Percentiles rank a stretch among this genome's conserved stretches.
Conservation (phyloP, 495 filamentous ascomycete species). For the Xeromyces bisporus region DNA sequence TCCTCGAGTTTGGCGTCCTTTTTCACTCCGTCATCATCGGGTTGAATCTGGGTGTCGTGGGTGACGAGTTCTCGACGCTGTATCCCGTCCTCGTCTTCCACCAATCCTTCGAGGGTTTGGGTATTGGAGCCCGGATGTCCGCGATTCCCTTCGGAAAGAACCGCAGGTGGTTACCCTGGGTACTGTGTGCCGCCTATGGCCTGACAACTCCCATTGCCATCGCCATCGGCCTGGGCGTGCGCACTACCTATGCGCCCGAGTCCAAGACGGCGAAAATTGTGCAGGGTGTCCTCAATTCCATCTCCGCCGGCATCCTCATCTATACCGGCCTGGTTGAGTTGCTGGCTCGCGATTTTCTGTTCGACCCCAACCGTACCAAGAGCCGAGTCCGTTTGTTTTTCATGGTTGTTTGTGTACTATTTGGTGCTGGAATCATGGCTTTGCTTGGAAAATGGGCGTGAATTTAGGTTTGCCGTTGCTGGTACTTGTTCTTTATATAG, state of each 20-base stretch:
- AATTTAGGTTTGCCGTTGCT: too few relatives aligned
- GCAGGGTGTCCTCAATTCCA: constrained; percentile 15
- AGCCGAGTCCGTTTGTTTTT: constrained; percentile 11
- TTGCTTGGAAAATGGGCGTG: constrained; percentile 20
- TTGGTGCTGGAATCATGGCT: constrained; percentile 16
- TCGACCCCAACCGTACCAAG: constrained; percentile 19
- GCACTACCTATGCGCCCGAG: constrained; percentile 14
- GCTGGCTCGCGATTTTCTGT: constrained; percentile 19
- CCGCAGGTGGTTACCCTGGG: constrained; percentile 15
- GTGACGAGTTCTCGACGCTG: constrained; percentile 43
- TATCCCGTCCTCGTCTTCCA: constrained; percentile 48
- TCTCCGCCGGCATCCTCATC: constrained; percentile 18
- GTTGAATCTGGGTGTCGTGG: constrained; percentile 47
- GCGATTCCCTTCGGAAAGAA: constrained; percentile 29
- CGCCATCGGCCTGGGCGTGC: constrained; percentile 17
- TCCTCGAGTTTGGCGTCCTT: constrained; percentile 53
- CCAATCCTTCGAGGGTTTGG: constrained; percentile 12
- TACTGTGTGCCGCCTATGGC: constrained; percentile 15
- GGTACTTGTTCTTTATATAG: too few relatives aligned
- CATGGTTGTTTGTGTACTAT: constrained; percentile 12
- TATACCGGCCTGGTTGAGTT: constrained; percentile 22
- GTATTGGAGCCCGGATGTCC: constrained; percentile 14
- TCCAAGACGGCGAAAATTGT: constrained; percentile 17
- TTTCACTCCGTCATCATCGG: constrained; percentile 61
- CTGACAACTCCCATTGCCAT: constrained; percentile 20